Base-by-base conservation (phyloP, 2,329 filamentous ascomycete genomes). In the Diaporthe sp. region DNA sequence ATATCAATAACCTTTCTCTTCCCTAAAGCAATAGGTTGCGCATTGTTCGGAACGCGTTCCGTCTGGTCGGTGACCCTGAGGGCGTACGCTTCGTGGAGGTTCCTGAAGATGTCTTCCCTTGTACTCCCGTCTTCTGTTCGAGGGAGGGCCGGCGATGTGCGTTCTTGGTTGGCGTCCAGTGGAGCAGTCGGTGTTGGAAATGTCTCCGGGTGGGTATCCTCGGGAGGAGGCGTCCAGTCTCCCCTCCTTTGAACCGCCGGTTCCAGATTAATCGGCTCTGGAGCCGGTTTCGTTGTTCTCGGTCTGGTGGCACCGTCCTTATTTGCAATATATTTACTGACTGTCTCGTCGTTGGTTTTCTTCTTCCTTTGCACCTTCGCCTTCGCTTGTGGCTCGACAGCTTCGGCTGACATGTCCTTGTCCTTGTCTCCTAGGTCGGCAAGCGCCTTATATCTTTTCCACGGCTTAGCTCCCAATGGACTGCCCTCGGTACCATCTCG, bases 181-280 rank as follows among this genome's bases (percentile, higher is more conserved):
- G 44, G 30, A 51, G 42, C 22, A 51, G 22, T 12, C 7, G 63
- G 63, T 37, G 63, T 51, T 7, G 63, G 44, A 13, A 51, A 25
- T 37, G 12, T 25, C n/a, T 76, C 51, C 75, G 78, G 73, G 25
- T n/a, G 80, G 74, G 77, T 77, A 55, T 85, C 85, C 44, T 85
- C 79, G 61, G 85, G 86, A 5, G 91, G 88, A 2, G 93, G 93
- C 1, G 94, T 95, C 94, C 93, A 95, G 73, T 92, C 87, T 19
- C 83, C 79, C 75, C 91, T 87, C 74, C 93, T 86, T 59, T 83
- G 85, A 35, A 88, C 80, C 10, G 92, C 93, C 59, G 80, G 81
- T 69, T 89, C 87, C 12, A 87, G 74, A 27, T 81, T 78, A 3
- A 85, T 77, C 0, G 83, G 79, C 65, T 84, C 83, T n/a, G 73